Conservation (phyloP, 306 rosid genomes). For the Coriaria nepalensis region DNA sequence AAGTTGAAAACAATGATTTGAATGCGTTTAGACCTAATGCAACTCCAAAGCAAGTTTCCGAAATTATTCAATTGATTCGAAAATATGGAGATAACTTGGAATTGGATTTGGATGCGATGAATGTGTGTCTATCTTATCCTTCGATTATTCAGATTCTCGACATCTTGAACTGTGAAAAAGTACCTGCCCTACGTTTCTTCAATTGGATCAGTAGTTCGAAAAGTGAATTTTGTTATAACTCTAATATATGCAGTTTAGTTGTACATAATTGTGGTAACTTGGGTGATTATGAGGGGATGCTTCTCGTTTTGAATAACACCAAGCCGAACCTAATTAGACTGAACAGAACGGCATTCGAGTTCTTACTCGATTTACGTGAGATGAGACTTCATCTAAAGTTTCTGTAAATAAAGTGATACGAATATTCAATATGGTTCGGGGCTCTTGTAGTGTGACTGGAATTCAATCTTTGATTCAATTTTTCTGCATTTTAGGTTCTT, state of each 20-base stretch:
- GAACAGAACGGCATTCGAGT: slow-evolving; percentile 37
- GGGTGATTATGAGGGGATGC: slow-evolving; percentile 42
- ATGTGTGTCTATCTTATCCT: slow-evolving; percentile 26
- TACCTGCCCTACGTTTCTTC: slow-evolving; percentile 41
- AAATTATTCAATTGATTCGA: slow-evolving; percentile 30
- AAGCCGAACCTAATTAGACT: slow-evolving; percentile 14
- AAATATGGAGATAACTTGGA: slow-evolving; percentile 34
- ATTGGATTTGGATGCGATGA: slow-evolving; percentile 26
- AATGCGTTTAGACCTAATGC: slow-evolving; percentile 12
- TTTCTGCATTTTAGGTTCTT: slow-evolving; percentile 28
- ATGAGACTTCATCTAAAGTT: slow-evolving; percentile 19
- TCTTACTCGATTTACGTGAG: slow-evolving; percentile 25
- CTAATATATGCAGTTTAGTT: slow-evolving; percentile 34
- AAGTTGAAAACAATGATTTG: slow-evolving; percentile 4
- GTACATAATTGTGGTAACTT: slow-evolving; percentile 54
- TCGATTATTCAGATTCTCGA: slow-evolving; percentile 24
- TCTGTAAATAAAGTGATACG: slow-evolving; percentile 23
- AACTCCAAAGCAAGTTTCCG: slow-evolving; percentile 22
- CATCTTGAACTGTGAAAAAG: slow-evolving; percentile 22
- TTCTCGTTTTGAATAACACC: slow-evolving; percentile 28
- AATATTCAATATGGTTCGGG: slow-evolving; percentile 51
- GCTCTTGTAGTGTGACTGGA: slow-evolving; percentile 40
- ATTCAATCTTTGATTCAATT: slow-evolving; percentile 43
- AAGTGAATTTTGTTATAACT: slow-evolving; percentile 19
- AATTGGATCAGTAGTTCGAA: slow-evolving; percentile 37